Evolutionary conservation across 108 stramenopile genomes (phyloP), one percentile per base, ranked within the genome.

Genomic region (Nitzschia sp.): DNA sequence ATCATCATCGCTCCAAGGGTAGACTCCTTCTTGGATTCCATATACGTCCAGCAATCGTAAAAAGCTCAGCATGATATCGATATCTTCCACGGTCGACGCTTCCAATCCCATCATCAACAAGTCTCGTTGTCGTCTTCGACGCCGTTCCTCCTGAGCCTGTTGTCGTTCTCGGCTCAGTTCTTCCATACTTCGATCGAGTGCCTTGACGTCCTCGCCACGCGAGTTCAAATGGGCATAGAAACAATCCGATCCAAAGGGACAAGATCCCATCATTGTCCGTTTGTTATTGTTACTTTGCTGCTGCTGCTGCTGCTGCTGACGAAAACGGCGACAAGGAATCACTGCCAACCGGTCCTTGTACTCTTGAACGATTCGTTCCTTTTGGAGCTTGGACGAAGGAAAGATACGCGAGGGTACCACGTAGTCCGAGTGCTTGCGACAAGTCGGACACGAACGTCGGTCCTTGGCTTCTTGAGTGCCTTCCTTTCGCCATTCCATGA

Each of bases 241-340:
- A 44, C 84, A 85, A 73, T 82, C 84, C 2, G 69, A 47, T 19
- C 84, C 84, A 60, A 81, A 85, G n/a, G 75, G 71, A 53, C 84
- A 85, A 33, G 68, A 70, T n/a, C 84, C 84, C 38, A 80, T 41
- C n/a, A n/a, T n/a, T n/a, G n/a, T n/a, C n/a, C n/a, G n/a, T n/a
- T n/a, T n/a, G n/a, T n/a, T n/a, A n/a, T n/a, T n/a, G n/a, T n/a
- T n/a, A n/a, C n/a, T n/a, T n/a, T n/a, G n/a, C n/a, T n/a, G n/a
- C n/a, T n/a, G n/a, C n/a, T n/a, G n/a, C 31, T 74, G 52, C 21
- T 78, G 79, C 13, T 4, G 9, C 5, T 28, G 26, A 17, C 73
- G 62, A 41, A 77, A 84, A 13, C 68, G 47, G 23, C 60, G 60
- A 27, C 60, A 61, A 2, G 80, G 75, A 15, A 81, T 79, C 0